Conservation (phyloP, 768 basidiomycete genomes). For the Dictyophora rubrovolvata region DNA sequence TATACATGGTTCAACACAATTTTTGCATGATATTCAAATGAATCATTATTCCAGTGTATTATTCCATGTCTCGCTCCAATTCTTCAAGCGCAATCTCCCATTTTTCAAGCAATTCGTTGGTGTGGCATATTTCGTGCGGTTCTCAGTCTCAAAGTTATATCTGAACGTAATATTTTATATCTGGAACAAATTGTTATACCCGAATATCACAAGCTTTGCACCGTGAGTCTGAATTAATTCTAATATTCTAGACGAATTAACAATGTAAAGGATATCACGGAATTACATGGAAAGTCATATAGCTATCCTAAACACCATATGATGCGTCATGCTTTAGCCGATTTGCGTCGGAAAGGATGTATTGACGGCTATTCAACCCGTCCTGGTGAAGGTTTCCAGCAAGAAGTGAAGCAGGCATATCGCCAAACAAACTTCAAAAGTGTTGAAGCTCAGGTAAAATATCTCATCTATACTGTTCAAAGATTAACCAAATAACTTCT, state of each 20-base stretch:
- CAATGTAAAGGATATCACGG: not conserved
- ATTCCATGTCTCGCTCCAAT: conserved; percentile 21
- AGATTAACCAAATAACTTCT: not conserved
- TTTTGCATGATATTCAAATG: not conserved
- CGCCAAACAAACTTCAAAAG: conserved; percentile 21
- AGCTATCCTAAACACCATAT: conserved; percentile 24
- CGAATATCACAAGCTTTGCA: too few species aligned
- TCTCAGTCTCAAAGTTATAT: conserved; percentile 20
- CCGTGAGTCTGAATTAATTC: not conserved
- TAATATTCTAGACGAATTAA: not conserved
- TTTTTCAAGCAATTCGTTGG: conserved; percentile 20
- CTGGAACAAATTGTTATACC: too few species aligned
- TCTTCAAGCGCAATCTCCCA: conserved; percentile 17
- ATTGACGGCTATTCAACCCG: conserved; percentile 21
- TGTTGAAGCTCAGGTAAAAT: conserved; percentile 19
- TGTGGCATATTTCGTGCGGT: conserved; percentile 17
- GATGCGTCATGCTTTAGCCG: conserved; percentile 16
- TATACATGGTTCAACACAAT: not conserved
- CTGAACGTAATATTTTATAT: conserved; percentile 10
- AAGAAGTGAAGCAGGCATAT: conserved; percentile 21
- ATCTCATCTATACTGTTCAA: not conserved
- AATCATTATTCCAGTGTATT: conserved; percentile 16
- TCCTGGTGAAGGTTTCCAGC: conserved; percentile 23
- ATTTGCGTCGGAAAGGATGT: conserved; percentile 20
- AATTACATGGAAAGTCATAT: conserved; percentile 18